A percentile compares a stretch with the other conserved stretches of the same genome.
Evolutionary conservation across 345 rosid genomes (phyloP).

Genomic region (Orychophragmus violaceus): DNA sequence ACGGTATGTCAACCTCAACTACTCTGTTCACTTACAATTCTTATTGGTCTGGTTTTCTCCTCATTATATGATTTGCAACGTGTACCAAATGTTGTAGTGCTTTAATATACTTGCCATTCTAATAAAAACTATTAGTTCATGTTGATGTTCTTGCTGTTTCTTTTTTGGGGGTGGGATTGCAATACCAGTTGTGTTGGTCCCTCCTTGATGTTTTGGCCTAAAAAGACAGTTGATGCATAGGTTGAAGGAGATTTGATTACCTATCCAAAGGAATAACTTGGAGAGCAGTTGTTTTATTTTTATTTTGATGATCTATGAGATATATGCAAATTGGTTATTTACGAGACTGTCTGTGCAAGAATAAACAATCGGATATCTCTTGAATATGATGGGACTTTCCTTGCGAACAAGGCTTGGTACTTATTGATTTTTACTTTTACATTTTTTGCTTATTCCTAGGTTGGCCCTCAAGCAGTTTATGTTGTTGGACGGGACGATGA

Average conservation of each 20-base stretch:
- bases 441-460: slow-evolving; percentile 48
- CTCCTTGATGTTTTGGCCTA: background rate
- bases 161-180: background rate
- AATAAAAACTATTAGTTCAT: background rate
- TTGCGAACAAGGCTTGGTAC: slow-evolving; percentile 9
- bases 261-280: background rate
- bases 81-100: background rate
- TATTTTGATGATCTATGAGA: background rate
- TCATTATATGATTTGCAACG: background rate
- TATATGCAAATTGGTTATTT: slow-evolving; percentile 7
- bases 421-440: slow-evolving; percentile 16
- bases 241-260: background rate
- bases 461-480: slow-evolving; percentile 97
- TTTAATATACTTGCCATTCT: background rate
- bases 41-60: slow-evolving; percentile 10
- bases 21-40: background rate
- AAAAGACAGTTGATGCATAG: background rate
- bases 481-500: slow-evolving; percentile 96
- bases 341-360: background rate
- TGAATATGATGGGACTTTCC: background rate
- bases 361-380: background rate
- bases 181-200: background rate
- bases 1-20: slow-evolving; percentile 44
- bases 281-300: background rate
- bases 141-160: background rate